Percentiles rank a stretch among this genome's conserved stretches.
These are phyloP conservation scores for Trichoderma guizhouense DNA, from an alignment of 2,329 filamentous ascomycete genomes.

Conservation along the genomic window DNA sequence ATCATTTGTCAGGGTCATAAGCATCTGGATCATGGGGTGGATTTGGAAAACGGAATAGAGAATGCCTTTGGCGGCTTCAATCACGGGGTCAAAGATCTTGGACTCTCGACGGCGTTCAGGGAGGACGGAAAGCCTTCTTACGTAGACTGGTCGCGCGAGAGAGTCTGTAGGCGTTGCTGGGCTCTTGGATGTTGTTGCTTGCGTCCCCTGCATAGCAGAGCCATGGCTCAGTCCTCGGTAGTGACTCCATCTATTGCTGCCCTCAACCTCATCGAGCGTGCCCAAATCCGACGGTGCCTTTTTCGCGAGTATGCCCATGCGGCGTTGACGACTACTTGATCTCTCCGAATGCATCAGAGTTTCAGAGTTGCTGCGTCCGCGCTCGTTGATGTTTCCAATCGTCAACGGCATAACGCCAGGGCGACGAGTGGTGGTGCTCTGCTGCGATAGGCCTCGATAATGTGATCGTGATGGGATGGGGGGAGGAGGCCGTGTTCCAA, in stretches of 20 bases:
- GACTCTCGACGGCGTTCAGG: slow-evolving; percentile 63
- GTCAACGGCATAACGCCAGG: slow-evolving; percentile 70
- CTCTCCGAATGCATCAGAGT: slow-evolving; percentile 53
- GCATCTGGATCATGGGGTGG: slow-evolving; percentile 64
- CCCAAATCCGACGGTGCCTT: slow-evolving; percentile 54
- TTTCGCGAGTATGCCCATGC: slow-evolving; percentile 63
- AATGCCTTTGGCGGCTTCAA: slow-evolving; percentile 64
- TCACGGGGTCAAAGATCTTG: slow-evolving; percentile 56
- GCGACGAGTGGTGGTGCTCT: slow-evolving; percentile 61
- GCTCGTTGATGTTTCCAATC: slow-evolving; percentile 67
- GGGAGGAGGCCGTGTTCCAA: slow-evolving; percentile 64
- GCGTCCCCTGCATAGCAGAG: slow-evolving; percentile 61
- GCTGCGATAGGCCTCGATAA: slow-evolving; percentile 70
- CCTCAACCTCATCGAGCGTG: slow-evolving; percentile 60
- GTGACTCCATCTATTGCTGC: slow-evolving; percentile 64
- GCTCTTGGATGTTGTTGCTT: slow-evolving; percentile 42
- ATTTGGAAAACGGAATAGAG: slow-evolving; percentile 66
- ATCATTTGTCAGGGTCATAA: slow-evolving; percentile 60
- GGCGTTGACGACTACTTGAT: slow-evolving; percentile 53
- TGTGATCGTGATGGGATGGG: slow-evolving; percentile 76
- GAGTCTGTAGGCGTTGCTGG: slow-evolving; percentile 57
- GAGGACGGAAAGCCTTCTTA: slow-evolving; percentile 60
- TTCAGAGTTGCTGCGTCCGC: slow-evolving; percentile 64
- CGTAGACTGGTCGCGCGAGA: slow-evolving; percentile 58
- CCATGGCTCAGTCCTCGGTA: slow-evolving; percentile 65